Conservation (phyloP, 768 basidiomycete species). For the Scleroderma bovista region DNA sequence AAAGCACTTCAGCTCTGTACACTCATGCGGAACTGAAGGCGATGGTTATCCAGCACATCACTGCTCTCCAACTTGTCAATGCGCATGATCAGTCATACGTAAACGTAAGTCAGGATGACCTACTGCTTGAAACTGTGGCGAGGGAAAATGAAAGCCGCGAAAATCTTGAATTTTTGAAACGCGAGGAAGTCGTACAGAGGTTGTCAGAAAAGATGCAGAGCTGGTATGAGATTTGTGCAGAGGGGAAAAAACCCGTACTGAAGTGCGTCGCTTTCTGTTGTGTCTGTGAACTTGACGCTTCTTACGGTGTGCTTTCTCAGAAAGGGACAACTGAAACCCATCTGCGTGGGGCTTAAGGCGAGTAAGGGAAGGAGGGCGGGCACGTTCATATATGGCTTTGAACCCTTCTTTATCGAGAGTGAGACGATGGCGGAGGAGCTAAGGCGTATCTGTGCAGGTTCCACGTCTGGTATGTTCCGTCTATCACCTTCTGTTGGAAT, state of each 20-base stretch:
- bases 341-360: slow-evolving; percentile 63
- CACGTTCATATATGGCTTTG: slow-evolving; percentile 75
- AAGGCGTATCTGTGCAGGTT: slow-evolving; percentile 68
- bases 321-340: slow-evolving; percentile 71
- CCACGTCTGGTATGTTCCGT: slow-evolving; percentile 59
- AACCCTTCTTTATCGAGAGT: slow-evolving; percentile 64
- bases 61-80: slow-evolving; percentile 57
- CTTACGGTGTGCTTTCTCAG: slow-evolving; percentile 32
- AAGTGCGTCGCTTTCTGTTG: slow-evolving; percentile 43
- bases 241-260: slow-evolving; percentile 48
- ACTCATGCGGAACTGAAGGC: slow-evolving; percentile 50
- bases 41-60: slow-evolving; percentile 59
- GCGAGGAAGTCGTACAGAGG: slow-evolving; percentile 54
- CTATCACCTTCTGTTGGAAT: neutral
- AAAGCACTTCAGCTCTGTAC: slow-evolving; percentile 51
- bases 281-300: neutral
- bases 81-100: slow-evolving; percentile 61
- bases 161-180: slow-evolving; percentile 51
- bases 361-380: slow-evolving; percentile 75
- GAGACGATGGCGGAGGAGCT: slow-evolving; percentile 77
- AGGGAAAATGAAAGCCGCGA: slow-evolving; percentile 27
- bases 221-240: slow-evolving; percentile 62
- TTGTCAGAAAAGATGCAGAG: slow-evolving; percentile 65
- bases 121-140: slow-evolving; percentile 33
- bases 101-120: slow-evolving; percentile 48